phyloP scores from a whole-genome alignment of 169 alveolate species.

The Eimeria maxima region DNA sequence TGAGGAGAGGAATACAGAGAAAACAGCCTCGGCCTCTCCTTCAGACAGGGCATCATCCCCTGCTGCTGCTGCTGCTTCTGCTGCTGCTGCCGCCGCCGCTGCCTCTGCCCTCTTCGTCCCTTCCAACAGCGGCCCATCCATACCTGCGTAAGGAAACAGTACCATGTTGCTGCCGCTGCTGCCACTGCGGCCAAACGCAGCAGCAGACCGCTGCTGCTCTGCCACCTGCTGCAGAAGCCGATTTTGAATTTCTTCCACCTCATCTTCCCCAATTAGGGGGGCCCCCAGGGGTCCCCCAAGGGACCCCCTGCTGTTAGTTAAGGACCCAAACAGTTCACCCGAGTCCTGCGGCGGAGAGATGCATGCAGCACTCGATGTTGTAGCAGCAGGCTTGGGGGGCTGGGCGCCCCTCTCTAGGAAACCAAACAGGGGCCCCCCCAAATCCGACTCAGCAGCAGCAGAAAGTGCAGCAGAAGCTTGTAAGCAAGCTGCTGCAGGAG shows the following conservation, averaged over 20 bases:
- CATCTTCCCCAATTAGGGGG: not conserved
- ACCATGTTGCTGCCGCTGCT: too few species aligned
- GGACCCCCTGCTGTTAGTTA: conserved; percentile 1
- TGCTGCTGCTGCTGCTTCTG: not conserved
- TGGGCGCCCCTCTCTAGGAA: not conserved
- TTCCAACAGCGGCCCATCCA: not conserved
- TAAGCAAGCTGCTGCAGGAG: not conserved
- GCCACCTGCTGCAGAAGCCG: conserved; percentile 33
- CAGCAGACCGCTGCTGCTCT: conserved; percentile 55
- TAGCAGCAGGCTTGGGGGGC: too few species aligned
- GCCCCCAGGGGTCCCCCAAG: conserved; percentile 41
- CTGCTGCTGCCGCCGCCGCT: too few species aligned
- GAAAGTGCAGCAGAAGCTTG: too few species aligned
- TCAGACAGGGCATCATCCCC: not conserved
- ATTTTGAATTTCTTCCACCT: conserved; percentile 22
- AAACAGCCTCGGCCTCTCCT: conserved; percentile 35
- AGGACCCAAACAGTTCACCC: not conserved
- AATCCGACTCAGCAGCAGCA: too few species aligned
- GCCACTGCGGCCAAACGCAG: too few species aligned
- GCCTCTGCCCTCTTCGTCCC: not conserved
- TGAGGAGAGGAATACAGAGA: not conserved
- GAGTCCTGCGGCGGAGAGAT: not conserved
- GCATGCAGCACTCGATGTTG: too few species aligned
- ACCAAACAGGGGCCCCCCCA: too few species aligned
- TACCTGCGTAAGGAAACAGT: not conserved